Evolutionary conservation across 495 filamentous ascomycete species (phyloP).

Genomic region (Xylaria venustula): DNA sequence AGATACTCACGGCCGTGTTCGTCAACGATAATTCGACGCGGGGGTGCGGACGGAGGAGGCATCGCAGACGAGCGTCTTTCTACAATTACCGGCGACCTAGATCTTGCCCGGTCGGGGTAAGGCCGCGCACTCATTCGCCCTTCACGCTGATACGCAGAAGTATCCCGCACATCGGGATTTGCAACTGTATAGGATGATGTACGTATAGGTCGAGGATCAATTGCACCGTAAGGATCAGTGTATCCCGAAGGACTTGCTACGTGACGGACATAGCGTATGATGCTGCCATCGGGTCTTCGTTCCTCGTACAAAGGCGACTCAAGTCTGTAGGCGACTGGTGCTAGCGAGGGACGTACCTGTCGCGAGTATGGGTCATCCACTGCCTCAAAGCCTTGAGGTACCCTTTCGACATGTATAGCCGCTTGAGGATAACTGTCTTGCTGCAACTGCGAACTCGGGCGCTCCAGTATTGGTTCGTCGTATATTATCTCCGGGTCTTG

Average conservation of each 20-base stretch:
- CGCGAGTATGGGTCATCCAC: conserved; percentile 24
- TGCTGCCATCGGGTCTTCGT: conserved; percentile 26
- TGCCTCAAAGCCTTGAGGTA: conserved; percentile 21
- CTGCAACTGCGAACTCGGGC: conserved; percentile 18
- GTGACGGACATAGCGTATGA: conserved; percentile 46
- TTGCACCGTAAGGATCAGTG: conserved; percentile 40
- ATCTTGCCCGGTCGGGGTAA: conserved; percentile 54
- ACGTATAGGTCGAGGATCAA: conserved; percentile 49
- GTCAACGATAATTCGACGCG: conserved; percentile 65
- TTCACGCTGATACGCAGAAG: conserved; percentile 28
- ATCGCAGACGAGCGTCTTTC: conserved; percentile 49
- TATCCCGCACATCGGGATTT: conserved; percentile 61
- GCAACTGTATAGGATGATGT: conserved; percentile 61
- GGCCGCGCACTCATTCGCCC: conserved; percentile 45
- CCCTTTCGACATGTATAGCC: conserved; percentile 19
- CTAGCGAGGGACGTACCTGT: conserved; percentile 27
- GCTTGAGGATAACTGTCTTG: conserved; percentile 18
- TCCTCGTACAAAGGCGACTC: conserved; percentile 28
- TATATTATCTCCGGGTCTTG: conserved; percentile 39
- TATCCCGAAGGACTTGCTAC: conserved; percentile 51
- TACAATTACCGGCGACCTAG: conserved; percentile 54
- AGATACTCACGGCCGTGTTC: conserved; percentile 69
- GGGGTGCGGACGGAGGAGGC: conserved; percentile 56
- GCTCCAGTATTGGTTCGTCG: conserved; percentile 41
- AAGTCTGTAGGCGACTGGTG: conserved; percentile 19